Evolutionary conservation across 2,329 filamentous ascomycete species (phyloP), one percentile per base, ranked within the genome.

Genomic region (Ramularia collo-cygni): DNA sequence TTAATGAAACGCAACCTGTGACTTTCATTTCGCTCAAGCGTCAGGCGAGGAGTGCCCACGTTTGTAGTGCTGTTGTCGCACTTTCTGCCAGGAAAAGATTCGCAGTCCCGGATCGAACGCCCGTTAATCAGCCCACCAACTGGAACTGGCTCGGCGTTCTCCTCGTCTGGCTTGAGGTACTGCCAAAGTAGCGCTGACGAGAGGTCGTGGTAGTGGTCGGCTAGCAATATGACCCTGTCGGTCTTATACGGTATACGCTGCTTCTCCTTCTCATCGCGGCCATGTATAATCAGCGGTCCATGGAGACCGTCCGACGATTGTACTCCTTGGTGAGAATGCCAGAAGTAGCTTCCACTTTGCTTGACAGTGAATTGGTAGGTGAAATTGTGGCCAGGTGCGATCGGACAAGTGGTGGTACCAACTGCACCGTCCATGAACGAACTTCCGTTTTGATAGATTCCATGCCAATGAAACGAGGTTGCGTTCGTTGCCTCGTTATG

Each of bases 191-290:
- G 59, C 1, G 56, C 55, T 5, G 64, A 62, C 8, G 66, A 67
- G 1, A 63, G 56, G 36, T 81, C 75, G 50, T 84, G 78, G 47
- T 85, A 85, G 58, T 82, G 76, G 48, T 85, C 81, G 17, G 76
- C 77, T 4, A 85, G 60, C 59, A 83, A 72, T 6, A 85, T 51
- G 0, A 82, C 65, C n/a, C 74, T 65, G 44, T 85, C 81, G 4
- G 65, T 58, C 8, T 65, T 67, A 43, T 70, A 69, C 6, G 67
- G 35, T 3, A 66, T 43, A 19, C 59, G 54, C 40, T 68, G 66
- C 19, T 64, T 28, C 12, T 49, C 60, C 8, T 71, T 69, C 38
- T 75, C 62, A 34, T 70, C 64, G 27, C 60, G 55, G 15, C 48
- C 68, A 47, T 81, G 75, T 10, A 83, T 63, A 13, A 83, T 64